A percentile compares a stretch with the other conserved stretches of the same genome.
Conservation (phyloP, 2,329 filamentous ascomycete genomes). For the Trichoderma sp. region DNA sequence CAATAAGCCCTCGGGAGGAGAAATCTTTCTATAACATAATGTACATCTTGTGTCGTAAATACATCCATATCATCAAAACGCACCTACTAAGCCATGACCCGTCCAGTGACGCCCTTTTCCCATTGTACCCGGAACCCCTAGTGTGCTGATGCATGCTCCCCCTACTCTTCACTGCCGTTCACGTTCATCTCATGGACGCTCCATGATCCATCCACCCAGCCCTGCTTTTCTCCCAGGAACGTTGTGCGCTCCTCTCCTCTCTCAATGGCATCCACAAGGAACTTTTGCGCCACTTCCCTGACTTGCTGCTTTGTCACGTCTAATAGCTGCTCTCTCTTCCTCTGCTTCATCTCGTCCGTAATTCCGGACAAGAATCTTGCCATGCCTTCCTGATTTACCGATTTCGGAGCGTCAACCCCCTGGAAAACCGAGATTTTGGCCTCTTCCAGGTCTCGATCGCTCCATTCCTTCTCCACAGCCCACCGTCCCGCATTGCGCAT, state of each 20-base stretch:
- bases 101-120: constrained; percentile 1
- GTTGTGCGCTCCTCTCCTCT: constrained; percentile 60
- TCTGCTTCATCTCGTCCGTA: constrained; percentile 84
- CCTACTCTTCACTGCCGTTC: constrained; percentile 38
- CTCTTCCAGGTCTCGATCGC: constrained; percentile 82
- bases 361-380: constrained; percentile 79
- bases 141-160: background rate
- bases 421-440: constrained; percentile 96
- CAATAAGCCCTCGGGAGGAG: constrained; percentile 9
- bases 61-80: constrained; percentile 20
- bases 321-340: constrained; percentile 75
- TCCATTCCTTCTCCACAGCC: constrained; percentile 79
- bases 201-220: constrained; percentile 75
- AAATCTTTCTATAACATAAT: constrained; percentile 30
- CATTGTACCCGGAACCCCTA: background rate
- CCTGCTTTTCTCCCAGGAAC: constrained; percentile 79
- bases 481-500: constrained; percentile 80
- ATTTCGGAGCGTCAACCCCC: constrained; percentile 79
- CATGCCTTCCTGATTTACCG: constrained; percentile 86
- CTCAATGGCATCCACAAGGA: constrained; percentile 66
- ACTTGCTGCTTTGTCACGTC: constrained; percentile 83
- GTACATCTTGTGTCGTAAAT: constrained; percentile 25
- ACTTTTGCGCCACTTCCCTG: constrained; percentile 74
- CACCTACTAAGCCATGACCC: constrained; percentile 11
- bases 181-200: constrained; percentile 71